phyloP scores from a whole-genome alignment of 805 yeast species.

The Wickerhamomyces strasburgensis region DNA sequence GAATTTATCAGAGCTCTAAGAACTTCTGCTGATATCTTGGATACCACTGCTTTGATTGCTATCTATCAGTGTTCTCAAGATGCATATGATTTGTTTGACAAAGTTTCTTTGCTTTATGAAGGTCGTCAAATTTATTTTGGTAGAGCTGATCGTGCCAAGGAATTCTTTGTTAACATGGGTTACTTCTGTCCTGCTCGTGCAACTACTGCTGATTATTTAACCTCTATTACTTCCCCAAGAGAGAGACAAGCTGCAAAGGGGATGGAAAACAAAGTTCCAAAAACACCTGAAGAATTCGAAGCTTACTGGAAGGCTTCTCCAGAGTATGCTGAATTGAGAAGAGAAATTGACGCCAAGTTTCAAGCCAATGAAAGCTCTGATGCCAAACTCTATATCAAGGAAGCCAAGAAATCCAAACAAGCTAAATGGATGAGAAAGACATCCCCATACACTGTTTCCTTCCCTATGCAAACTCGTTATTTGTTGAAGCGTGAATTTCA shows the following conservation, averaged over 20 bases:
- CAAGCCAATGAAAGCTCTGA: conserved; percentile 25
- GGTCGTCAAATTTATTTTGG: conserved; percentile 57
- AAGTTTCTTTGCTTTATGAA: conserved; percentile 47
- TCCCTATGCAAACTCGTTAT: conserved; percentile 45
- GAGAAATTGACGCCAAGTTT: conserved; percentile 9
- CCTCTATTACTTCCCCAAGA: conserved; percentile 48
- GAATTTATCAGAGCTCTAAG: conserved; percentile 52
- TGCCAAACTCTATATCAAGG: conserved; percentile 32
- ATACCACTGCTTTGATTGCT: conserved; percentile 55
- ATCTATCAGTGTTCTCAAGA: conserved; percentile 57
- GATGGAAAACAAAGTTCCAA: conserved; percentile 44
- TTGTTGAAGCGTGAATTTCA: conserved; percentile 41
- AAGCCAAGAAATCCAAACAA: conserved; percentile 49
- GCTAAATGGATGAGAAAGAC: conserved; percentile 39
- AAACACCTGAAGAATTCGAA: conserved; percentile 47
- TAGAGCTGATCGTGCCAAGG: conserved; percentile 38
- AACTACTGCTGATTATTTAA: conserved; percentile 55
- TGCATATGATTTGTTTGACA: conserved; percentile 50
- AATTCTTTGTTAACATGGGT: conserved; percentile 49
- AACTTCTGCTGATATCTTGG: conserved; percentile 42
- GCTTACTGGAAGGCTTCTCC: conserved; percentile 46
- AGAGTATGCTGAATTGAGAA: conserved; percentile 28
- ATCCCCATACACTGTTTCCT: conserved; percentile 53
- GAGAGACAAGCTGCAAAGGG: conserved; percentile 44
- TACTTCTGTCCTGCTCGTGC: conserved; percentile 51